Percentiles rank a stretch among this genome's conserved stretches.
These are phyloP conservation scores for Fulvia fulva DNA, from an alignment of 2,329 filamentous ascomycete genomes.

Conservation along the genomic window DNA sequence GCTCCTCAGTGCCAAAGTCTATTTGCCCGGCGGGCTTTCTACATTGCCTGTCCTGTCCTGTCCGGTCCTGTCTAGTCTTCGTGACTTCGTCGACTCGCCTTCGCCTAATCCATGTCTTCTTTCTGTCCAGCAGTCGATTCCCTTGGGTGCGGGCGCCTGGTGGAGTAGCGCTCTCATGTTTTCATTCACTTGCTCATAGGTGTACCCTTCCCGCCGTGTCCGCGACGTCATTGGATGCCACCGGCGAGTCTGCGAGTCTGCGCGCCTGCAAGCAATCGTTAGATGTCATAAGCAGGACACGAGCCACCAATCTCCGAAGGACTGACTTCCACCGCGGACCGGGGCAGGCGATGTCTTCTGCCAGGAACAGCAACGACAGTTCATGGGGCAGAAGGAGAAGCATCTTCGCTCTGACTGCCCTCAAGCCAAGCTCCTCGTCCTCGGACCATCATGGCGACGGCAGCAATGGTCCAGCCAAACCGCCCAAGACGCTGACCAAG, in stretches of 20 bases:
- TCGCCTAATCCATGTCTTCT: neutral
- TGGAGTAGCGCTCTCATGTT: neutral
- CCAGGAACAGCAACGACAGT: conserved; percentile 28
- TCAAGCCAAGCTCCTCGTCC: conserved; percentile 23
- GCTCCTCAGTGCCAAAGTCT: neutral
- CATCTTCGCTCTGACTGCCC: conserved; percentile 32
- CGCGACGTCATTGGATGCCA: neutral
- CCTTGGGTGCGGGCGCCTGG: neutral
- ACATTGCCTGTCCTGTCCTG: neutral
- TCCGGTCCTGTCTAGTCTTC: neutral
- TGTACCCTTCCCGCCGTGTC: neutral
- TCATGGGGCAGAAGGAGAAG: conserved; percentile 30
- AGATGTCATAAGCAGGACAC: neutral
- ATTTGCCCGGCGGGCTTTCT: neutral
- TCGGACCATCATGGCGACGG: neutral
- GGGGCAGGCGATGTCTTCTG: conserved; percentile 16
- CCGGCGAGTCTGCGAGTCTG: neutral
- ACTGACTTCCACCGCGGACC: conserved; percentile 2
- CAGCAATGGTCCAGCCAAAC: conserved; percentile 13
- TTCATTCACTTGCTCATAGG: neutral
- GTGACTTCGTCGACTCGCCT: too few relatives aligned
- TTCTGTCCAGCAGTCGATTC: neutral
- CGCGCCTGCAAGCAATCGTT: neutral
- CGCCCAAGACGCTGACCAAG: conserved; percentile 17
- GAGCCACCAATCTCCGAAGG: conserved; percentile 3